Base-by-base conservation (phyloP, 2,329 filamentous ascomycete genomes). In the Epichloe brachyelytri region DNA sequence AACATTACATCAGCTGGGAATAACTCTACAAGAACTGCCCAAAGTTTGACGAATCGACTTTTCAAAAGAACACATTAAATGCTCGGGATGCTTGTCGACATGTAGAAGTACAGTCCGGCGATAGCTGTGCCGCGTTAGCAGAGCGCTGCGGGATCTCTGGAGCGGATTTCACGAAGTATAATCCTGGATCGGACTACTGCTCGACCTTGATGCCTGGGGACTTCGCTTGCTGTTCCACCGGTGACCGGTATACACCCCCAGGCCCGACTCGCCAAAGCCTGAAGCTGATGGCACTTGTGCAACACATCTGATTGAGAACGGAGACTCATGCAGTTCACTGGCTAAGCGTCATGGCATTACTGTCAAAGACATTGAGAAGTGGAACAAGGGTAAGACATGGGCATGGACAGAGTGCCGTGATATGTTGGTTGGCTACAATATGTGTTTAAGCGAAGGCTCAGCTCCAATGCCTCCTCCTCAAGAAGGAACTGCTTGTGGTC, bases 151-250 rank as follows among this genome's bases (percentile, higher is more conserved):
- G 67, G 4, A 68, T 75, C 14, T 64, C 65, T 0, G 53, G 55
- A 2, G 46, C 56, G 11, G 60, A 73, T 43, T 68, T 74, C 44
- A 62, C 55, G 15, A 64, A 66, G 48, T 71, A 64, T 55, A 74
- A 75, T 54, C 49, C 49, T 1, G 49, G 50, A 10, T 51, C 54
- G 26, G 62, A 60, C 51, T 48, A 48, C 19, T 51, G 50, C 33
- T 43, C 54, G 3, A 60, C 53, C 0, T 53, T 71, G 6, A 43
- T 34, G 12, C 50, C 54, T 0, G 59, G 59, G 0, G 58, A 70
- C 47, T 51, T 56, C 41, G 64, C 70, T 0, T 72, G 69, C 57
- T 71, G 68, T 51, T 62, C 61, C 8, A 36, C 57, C 1, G 70
- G 70, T 2, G 58, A 55, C 0, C 57, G 69, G 0, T 48, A 41